Percentiles rank a stretch among this genome's conserved stretches.
Conservation (phyloP, 1,139 yeast genomes). For the Kluyveromyces sp. region DNA sequence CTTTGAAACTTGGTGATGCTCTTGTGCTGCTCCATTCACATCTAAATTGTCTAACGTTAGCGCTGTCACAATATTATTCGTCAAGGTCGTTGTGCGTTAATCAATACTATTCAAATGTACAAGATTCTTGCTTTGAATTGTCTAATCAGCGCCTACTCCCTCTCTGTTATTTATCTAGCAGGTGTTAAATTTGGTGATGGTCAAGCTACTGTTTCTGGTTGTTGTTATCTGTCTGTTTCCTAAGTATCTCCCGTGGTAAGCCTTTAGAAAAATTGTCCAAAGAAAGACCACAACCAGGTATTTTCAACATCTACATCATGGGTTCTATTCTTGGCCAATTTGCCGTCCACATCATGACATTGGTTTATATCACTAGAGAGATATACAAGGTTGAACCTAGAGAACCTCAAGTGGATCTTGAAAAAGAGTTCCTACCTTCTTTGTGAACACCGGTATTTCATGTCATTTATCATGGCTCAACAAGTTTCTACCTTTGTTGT, state of each 20-base stretch:
- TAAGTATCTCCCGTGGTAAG: slow-evolving; percentile 89
- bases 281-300: slow-evolving; percentile 97
- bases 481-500: slow-evolving; percentile 98
- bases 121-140: slow-evolving; percentile 94
- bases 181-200: slow-evolving; percentile 98
- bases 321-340: slow-evolving; percentile 96
- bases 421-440: slow-evolving; percentile 81
- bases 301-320: slow-evolving; percentile 90
- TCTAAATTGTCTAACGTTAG: slow-evolving; percentile 88
- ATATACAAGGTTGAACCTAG: slow-evolving; percentile 87
- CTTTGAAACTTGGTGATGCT: slow-evolving; percentile 96
- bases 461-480: no score
- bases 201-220: slow-evolving; percentile 88
- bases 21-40: slow-evolving; percentile 98
- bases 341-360: slow-evolving; percentile 79
- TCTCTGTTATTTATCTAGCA: slow-evolving; percentile 88
- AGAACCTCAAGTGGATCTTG: slow-evolving; percentile 80
- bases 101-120: slow-evolving; percentile 97
- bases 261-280: slow-evolving; percentile 84
- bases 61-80: slow-evolving; percentile 88
- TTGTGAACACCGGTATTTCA: slow-evolving; percentile 93
- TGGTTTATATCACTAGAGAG: slow-evolving; percentile 74
- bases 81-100: slow-evolving; percentile 98
- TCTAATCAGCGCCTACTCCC: slow-evolving; percentile 91
- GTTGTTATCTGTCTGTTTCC: slow-evolving; percentile 85